Evolutionary conservation across 306 rosid species (phyloP).

Genomic region (Cyclanthera cordifolia): DNA sequence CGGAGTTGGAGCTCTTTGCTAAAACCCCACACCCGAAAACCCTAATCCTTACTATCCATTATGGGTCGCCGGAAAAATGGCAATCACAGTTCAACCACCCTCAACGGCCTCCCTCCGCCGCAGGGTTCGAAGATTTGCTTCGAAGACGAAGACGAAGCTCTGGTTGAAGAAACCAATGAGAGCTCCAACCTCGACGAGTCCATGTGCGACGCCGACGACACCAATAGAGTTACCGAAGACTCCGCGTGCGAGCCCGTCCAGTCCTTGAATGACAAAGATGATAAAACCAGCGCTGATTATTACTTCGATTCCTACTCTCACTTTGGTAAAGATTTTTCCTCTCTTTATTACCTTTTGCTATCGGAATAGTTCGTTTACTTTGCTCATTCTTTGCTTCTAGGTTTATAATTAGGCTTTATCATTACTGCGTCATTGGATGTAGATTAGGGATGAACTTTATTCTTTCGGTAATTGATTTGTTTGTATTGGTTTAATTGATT

Average conservation of each 20-base stretch:
- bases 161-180: slow-evolving; percentile 36
- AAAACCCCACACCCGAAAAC: slow-evolving; percentile 14
- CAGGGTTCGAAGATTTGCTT: slow-evolving; percentile 38
- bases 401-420: not conserved
- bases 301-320: slow-evolving; percentile 98
- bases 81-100: slow-evolving; percentile 18
- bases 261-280: slow-evolving; percentile 32
- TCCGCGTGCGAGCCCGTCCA: slow-evolving; percentile 21
- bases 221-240: slow-evolving; percentile 25
- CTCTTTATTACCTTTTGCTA: not conserved
- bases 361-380: no score
- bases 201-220: slow-evolving; percentile 42
- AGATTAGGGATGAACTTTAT: not conserved
- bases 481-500: not conserved
- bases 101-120: slow-evolving; percentile 14
- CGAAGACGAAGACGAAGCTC: slow-evolving; percentile 44
- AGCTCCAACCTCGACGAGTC: slow-evolving; percentile 70
- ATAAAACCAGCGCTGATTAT: slow-evolving; percentile 91
- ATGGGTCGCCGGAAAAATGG: slow-evolving; percentile 62
- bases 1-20: slow-evolving; percentile 7
- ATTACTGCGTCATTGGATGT: not conserved
- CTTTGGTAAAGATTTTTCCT: slow-evolving; percentile 44
- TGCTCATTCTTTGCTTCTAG: not conserved
- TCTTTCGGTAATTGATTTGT: not conserved
- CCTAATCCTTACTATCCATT: no score